phyloP scores from a whole-genome alignment of 495 filamentous ascomycete genomes.

The Letharia columbiana region DNA sequence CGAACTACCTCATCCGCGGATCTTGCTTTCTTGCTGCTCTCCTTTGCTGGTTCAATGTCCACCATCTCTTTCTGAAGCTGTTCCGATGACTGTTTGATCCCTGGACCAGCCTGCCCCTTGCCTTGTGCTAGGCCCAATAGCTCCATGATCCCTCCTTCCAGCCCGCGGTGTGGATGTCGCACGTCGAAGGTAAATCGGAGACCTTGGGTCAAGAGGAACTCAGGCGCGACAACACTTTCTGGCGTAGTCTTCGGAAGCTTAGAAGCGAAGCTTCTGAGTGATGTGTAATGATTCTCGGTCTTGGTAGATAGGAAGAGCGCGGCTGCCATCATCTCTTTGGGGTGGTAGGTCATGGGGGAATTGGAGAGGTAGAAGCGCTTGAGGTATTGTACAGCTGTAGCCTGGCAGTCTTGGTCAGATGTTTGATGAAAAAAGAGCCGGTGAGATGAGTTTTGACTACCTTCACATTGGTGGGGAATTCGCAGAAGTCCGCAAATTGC shows the following conservation, averaged over 20 bases:
- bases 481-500: slow-evolving; percentile 65
- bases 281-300: slow-evolving; percentile 73
- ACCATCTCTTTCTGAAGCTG: slow-evolving; percentile 34
- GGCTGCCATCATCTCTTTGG: slow-evolving; percentile 73
- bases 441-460: slow-evolving; percentile 33
- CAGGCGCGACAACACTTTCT: slow-evolving; percentile 77
- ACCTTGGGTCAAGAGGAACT: slow-evolving; percentile 85
- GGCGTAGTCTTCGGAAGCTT: slow-evolving; percentile 57
- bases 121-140: slow-evolving; percentile 55
- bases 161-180: slow-evolving; percentile 77
- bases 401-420: slow-evolving; percentile 34
- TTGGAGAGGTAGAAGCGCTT: slow-evolving; percentile 92
- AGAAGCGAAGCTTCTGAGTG: slow-evolving; percentile 54
- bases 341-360: slow-evolving; percentile 89
- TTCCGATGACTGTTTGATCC: slow-evolving; percentile 31
- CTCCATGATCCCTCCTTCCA: slow-evolving; percentile 82
- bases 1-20: slow-evolving; percentile 21
- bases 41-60: slow-evolving; percentile 22
- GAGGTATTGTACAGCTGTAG: slow-evolving; percentile 86
- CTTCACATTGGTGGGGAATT: slow-evolving; percentile 71
- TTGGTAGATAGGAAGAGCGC: slow-evolving; percentile 89
- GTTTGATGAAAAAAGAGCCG: neutral
- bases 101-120: slow-evolving; percentile 36
- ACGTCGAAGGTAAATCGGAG: slow-evolving; percentile 92
- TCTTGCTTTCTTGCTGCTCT: slow-evolving; percentile 8